These are phyloP conservation scores for Lycium ferocissimum DNA, from an alignment of 257 asterid genomes.

Conservation along the genomic window DNA sequence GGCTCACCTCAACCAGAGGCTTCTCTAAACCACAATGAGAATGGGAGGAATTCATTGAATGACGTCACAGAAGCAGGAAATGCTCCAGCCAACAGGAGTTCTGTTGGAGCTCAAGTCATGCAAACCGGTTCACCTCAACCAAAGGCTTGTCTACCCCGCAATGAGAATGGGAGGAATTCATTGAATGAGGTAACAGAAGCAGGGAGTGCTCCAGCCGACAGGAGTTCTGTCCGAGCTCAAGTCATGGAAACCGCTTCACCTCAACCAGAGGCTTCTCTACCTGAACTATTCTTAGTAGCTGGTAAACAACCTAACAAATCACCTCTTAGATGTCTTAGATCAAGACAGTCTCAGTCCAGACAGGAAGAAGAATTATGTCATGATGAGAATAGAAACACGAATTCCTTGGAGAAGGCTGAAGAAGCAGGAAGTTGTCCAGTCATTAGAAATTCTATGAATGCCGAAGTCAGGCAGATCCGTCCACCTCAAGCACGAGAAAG, in stretches of 20 bases:
- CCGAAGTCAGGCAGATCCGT: conserved; percentile 37
- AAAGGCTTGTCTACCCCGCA: background rate
- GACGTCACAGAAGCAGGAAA: background rate
- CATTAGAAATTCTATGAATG: conserved; percentile 25
- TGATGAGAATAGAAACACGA: conserved; percentile 42
- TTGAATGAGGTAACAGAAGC: conserved; percentile 18
- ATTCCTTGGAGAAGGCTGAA: conserved; percentile 32
- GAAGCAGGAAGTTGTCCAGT: conserved; percentile 32
- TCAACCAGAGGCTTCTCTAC: conserved; percentile 17
- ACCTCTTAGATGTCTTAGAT: conserved; percentile 30
- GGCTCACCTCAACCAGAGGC: conserved; percentile 12
- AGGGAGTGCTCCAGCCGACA: conserved; percentile 20
- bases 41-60: conserved; percentile 12
- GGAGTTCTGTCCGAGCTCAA: conserved; percentile 8
- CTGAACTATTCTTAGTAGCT: conserved; percentile 35
- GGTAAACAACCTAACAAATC: conserved; percentile 34
- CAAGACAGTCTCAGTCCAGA: conserved; percentile 35
- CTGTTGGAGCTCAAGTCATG: conserved; percentile 16
- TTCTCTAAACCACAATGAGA: background rate
- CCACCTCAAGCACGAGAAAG: conserved; percentile 36
- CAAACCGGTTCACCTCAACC: conserved; percentile 7
- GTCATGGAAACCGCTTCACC: background rate
- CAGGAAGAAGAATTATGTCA: conserved; percentile 31
- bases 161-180: conserved; percentile 7
- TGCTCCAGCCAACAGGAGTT: conserved; percentile 9